Evolutionary conservation across 768 basidiomycete genomes (phyloP).

Genomic region (Suillus americanus): DNA sequence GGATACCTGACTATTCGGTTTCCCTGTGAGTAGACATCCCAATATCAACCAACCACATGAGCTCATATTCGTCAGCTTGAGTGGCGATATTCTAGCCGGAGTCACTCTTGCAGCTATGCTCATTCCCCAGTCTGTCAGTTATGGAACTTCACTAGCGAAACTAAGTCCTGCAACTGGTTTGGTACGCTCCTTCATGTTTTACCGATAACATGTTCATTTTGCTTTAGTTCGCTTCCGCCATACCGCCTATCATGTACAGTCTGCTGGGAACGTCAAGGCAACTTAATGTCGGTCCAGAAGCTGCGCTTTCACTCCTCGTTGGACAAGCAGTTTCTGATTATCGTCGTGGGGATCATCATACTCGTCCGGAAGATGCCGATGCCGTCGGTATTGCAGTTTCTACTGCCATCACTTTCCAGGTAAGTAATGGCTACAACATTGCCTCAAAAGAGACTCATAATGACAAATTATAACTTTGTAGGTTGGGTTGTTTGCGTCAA

Average conservation of each 20-base stretch:
- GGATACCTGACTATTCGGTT: slow-evolving; percentile 77
- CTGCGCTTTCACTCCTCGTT: slow-evolving; percentile 81
- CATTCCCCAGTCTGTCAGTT: slow-evolving; percentile 87
- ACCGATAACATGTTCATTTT: neutral
- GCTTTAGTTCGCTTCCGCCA: slow-evolving; percentile 73
- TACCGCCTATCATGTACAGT: slow-evolving; percentile 87
- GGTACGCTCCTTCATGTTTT: slow-evolving; percentile 41
- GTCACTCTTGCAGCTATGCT: slow-evolving; percentile 83
- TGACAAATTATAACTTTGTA: slow-evolving; percentile 23
- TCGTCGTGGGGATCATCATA: slow-evolving; percentile 49
- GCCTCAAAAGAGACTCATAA: neutral
- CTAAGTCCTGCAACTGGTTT: slow-evolving; percentile 84
- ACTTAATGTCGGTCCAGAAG: slow-evolving; percentile 86
- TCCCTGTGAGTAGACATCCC: slow-evolving; percentile 50
- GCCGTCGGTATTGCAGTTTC: slow-evolving; percentile 64
- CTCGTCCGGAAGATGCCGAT: slow-evolving; percentile 40
- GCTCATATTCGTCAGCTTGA: slow-evolving; percentile 37
- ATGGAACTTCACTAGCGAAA: slow-evolving; percentile 85
- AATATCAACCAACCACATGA: neutral
- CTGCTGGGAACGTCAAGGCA: slow-evolving; percentile 85
- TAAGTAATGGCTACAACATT: slow-evolving; percentile 38
- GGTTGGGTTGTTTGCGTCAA: slow-evolving; percentile 84
- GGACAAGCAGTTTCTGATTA: slow-evolving; percentile 82
- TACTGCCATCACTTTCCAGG: slow-evolving; percentile 85
- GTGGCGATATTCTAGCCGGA: slow-evolving; percentile 80